phyloP scores from a whole-genome alignment of 2,329 filamentous ascomycete genomes.

The Phaeosphaeriaceae sp. region DNA sequence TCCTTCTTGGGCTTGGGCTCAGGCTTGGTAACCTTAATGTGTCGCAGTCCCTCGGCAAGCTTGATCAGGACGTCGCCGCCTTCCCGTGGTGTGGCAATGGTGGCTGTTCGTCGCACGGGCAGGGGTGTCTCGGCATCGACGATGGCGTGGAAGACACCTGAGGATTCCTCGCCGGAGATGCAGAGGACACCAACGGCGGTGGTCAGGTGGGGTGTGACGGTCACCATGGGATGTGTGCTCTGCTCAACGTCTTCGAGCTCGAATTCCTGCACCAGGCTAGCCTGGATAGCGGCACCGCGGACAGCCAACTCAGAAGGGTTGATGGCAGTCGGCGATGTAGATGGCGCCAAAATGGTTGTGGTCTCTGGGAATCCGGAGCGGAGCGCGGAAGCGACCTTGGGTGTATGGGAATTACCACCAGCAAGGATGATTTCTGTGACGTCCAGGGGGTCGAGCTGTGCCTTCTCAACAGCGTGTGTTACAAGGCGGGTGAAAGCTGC shows the following conservation, averaged over 20 bases:
- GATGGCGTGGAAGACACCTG: constrained; percentile 79
- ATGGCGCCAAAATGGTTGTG: constrained; percentile 81
- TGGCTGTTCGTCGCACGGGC: constrained; percentile 83
- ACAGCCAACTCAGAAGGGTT: constrained; percentile 92
- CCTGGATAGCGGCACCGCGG: constrained; percentile 93
- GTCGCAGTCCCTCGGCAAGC: constrained; percentile 84
- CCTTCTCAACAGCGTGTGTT: constrained; percentile 87
- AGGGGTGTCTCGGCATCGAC: constrained; percentile 87
- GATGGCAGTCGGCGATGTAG: constrained; percentile 77
- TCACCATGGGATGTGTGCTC: constrained; percentile 93
- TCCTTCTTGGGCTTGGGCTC: constrained; percentile 77
- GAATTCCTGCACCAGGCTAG: constrained; percentile 92
- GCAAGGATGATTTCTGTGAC: constrained; percentile 94
- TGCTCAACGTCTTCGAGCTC: constrained; percentile 93
- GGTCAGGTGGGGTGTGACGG: constrained; percentile 87
- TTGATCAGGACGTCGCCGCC: constrained; percentile 89
- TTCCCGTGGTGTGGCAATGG: constrained; percentile 76
- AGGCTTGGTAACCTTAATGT: constrained; percentile 92
- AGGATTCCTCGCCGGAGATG: constrained; percentile 62
- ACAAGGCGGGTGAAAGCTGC: constrained; percentile 86
- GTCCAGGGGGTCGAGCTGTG: constrained; percentile 87
- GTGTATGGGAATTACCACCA: constrained; percentile 91
- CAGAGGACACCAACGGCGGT: constrained; percentile 88
- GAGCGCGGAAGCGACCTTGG: constrained; percentile 86
- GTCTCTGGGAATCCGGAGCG: constrained; percentile 79